These are phyloP conservation scores for Hemileia vastatrix DNA, from an alignment of 1,284 basidiomycete species.

Conservation along the genomic window DNA sequence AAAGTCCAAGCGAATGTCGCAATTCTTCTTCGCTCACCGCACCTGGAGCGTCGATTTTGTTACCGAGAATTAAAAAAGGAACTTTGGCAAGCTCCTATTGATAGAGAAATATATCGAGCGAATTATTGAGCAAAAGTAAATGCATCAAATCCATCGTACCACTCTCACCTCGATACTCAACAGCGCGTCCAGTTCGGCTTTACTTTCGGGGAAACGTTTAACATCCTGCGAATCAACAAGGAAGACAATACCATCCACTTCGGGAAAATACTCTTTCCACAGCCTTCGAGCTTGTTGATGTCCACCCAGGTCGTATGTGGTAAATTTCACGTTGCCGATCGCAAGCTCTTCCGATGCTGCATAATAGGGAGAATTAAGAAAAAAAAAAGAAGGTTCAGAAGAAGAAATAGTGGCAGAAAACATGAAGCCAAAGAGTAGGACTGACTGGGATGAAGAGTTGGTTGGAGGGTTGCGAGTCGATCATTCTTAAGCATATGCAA, in stretches of 20 bases:
- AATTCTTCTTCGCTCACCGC: slow-evolving; percentile 97
- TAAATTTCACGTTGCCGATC: slow-evolving; percentile 98
- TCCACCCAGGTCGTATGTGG: slow-evolving; percentile 95
- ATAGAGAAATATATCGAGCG: neutral
- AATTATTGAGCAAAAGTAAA: neutral
- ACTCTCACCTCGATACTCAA: slow-evolving; percentile 64
- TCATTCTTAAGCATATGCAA: slow-evolving; percentile 99
- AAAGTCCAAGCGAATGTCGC: slow-evolving; percentile 85
- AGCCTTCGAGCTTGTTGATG: slow-evolving; percentile 95
- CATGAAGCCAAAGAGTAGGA: slow-evolving; percentile 38
- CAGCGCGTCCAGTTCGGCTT: slow-evolving; percentile 91
- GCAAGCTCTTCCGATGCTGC: slow-evolving; percentile 96
- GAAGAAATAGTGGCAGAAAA: neutral
- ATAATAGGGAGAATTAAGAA: neutral
- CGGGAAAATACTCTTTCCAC: slow-evolving; percentile 99
- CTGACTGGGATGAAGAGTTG: slow-evolving; percentile 96
- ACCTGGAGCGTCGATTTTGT: slow-evolving; percentile 98
- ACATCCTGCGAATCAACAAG: slow-evolving; percentile 93
- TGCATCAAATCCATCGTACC: slow-evolving; percentile 28
- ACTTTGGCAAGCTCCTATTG: slow-evolving; percentile 70
- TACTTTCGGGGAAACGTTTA: slow-evolving; percentile 90
- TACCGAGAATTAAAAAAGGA: slow-evolving; percentile 95
- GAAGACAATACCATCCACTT: slow-evolving; percentile 98
- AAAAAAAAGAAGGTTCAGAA: too few species aligned
- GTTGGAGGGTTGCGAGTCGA: slow-evolving; percentile 91